Evolutionary conservation across 192 early-diverging fungal genomes (phyloP).

Genomic region (Coemansia guatemalensis): DNA sequence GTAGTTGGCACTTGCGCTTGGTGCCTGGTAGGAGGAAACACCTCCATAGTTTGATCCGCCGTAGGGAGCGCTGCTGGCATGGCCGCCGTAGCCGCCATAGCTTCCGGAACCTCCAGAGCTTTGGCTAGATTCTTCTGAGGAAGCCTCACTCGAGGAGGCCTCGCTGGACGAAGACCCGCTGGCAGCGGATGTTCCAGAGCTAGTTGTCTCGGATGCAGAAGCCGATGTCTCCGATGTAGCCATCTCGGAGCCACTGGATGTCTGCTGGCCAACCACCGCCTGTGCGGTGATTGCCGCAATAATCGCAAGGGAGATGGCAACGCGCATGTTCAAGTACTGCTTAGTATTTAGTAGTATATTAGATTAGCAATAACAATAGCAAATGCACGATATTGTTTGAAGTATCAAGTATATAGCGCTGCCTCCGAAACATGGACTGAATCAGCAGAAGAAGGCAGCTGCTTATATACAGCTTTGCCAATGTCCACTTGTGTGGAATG

Average conservation of each 20-base stretch:
- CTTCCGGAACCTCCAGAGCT: neutral
- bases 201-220: conserved; percentile 8
- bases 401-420: too few relatives aligned
- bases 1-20: conserved; percentile 1
- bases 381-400: too few relatives aligned
- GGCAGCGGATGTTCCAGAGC: too few relatives aligned
- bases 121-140: neutral
- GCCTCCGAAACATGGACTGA: neutral
- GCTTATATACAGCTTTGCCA: conserved; percentile 1
- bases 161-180: neutral
- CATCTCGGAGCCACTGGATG: neutral
- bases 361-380: neutral
- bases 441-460: neutral
- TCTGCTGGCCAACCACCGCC: conserved; percentile 21
- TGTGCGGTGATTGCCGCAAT: conserved; percentile 38
- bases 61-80: too few relatives aligned
- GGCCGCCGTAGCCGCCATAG: neutral
- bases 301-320: conserved; percentile 21
- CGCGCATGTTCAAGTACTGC: neutral
- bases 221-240: conserved; percentile 2
- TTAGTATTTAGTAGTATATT: neutral
- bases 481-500: neutral
- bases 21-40: too few relatives aligned
- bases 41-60: too few relatives aligned
- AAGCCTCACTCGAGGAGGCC: neutral